These are phyloP conservation scores for Fusarium neocosmosporiellum DNA, from an alignment of 2,329 filamentous ascomycete genomes.

Conservation along the genomic window DNA sequence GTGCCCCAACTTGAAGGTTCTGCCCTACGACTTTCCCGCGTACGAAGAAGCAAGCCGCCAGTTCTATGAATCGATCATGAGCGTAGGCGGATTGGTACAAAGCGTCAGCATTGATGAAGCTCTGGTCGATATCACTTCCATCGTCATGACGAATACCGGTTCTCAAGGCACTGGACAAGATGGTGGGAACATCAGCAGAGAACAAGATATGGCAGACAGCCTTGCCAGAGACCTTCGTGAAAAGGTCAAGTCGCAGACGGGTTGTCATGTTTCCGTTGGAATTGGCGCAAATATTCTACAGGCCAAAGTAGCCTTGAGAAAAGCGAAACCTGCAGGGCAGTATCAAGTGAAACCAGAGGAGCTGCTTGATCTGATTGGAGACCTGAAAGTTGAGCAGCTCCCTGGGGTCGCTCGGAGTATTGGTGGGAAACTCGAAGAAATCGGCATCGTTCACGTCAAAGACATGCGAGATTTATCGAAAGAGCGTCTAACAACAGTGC, in stretches of 20 bases:
- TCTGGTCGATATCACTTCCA: constrained; percentile 81
- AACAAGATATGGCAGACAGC: constrained; percentile 81
- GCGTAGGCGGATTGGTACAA: constrained; percentile 85
- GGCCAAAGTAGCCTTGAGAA: constrained; percentile 89
- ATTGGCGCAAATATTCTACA: constrained; percentile 92
- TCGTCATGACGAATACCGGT: constrained; percentile 73
- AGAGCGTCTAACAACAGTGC: constrained; percentile 76
- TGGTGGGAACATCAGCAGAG: constrained; percentile 78
- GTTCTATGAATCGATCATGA: constrained; percentile 88
- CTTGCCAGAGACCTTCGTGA: constrained; percentile 74
- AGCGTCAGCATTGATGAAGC: constrained; percentile 98
- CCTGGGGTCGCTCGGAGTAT: constrained; percentile 95
- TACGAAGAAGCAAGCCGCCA: constrained; percentile 91
- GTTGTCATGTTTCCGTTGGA: constrained; percentile 90
- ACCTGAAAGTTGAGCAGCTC: constrained; percentile 81
- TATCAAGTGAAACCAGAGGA: constrained; percentile 87
- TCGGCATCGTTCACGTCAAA: constrained; percentile 83
- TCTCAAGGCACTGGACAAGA: constrained; percentile 72
- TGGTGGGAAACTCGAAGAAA: constrained; percentile 85
- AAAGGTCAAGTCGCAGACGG: constrained; percentile 78
- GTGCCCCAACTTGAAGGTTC: constrained; percentile 85
- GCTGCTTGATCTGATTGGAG: constrained; percentile 79
- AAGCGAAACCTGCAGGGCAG: constrained; percentile 94
- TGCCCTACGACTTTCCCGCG: constrained; percentile 95
- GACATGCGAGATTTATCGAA: constrained; percentile 83